Conservation (phyloP, 208 protist genomes). For the Trichomonas gallinae region DNA sequence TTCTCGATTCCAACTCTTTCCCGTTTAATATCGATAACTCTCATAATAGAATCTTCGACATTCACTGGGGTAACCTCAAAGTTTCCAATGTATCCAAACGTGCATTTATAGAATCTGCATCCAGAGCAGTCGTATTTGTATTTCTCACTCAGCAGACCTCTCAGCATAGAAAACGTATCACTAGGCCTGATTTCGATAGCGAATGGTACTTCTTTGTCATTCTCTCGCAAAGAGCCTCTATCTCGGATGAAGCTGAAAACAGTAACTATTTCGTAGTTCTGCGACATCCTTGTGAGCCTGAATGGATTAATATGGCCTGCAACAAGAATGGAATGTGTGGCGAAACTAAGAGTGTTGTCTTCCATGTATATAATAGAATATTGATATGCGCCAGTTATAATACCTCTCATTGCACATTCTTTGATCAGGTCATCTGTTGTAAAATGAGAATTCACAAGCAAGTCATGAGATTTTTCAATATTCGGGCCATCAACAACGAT, state of each 20-base stretch:
- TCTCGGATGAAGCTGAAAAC: background rate
- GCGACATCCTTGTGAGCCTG: background rate
- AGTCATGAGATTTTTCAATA: background rate
- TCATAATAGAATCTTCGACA: background rate
- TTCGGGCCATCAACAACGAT: background rate
- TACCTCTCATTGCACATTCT: background rate
- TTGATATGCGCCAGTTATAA: background rate
- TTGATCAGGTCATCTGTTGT: background rate
- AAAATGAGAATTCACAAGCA: background rate
- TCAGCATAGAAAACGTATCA: background rate
- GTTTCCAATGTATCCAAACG: background rate
- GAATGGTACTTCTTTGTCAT: background rate
- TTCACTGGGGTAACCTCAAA: background rate
- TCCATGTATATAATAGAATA: background rate
- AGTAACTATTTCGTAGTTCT: background rate
- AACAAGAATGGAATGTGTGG: background rate
- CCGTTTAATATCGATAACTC: background rate
- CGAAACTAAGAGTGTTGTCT: background rate
- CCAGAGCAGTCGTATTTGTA: background rate
- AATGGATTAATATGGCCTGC: background rate
- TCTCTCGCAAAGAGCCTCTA: background rate
- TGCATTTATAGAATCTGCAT: background rate
- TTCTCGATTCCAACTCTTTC: background rate
- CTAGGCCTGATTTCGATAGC: background rate
- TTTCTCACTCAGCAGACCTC: background rate